Percentiles rank a stretch among this genome's conserved stretches.
Evolutionary conservation across 805 yeast genomes (phyloP).

Genomic region (Saturnispora besseyi): DNA sequence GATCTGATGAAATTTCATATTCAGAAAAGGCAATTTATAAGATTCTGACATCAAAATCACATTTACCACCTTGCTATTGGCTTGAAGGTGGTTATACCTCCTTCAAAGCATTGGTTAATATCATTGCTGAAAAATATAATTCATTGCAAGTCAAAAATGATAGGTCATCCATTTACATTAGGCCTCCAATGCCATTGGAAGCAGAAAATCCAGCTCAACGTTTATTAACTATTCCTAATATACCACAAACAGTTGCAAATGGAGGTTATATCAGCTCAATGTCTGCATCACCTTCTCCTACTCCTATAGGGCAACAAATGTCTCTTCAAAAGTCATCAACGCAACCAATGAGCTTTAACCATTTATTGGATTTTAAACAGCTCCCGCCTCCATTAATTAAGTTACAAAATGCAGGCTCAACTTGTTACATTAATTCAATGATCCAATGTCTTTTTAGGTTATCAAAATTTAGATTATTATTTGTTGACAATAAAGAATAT

Average conservation of each 20-base stretch:
- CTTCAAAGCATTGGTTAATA: slow-evolving; percentile 1
- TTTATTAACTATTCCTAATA: not conserved
- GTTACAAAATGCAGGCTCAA: slow-evolving; percentile 56
- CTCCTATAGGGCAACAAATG: not conserved
- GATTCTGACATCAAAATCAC: not conserved
- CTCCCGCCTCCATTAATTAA: slow-evolving; percentile 27
- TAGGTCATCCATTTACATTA: not conserved
- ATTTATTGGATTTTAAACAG: not conserved
- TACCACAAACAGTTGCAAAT: slow-evolving; percentile 22
- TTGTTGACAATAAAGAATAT: slow-evolving; percentile 30
- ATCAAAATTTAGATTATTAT: slow-evolving; percentile 38
- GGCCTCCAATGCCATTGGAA: not conserved
- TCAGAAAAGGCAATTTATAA: slow-evolving; percentile 6
- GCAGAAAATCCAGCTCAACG: not conserved
- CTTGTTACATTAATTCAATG: slow-evolving; percentile 71
- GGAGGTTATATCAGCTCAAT: slow-evolving; percentile 14
- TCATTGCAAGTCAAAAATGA: not conserved
- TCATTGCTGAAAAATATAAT: not conserved
- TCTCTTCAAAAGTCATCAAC: not conserved
- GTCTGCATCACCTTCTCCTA: not conserved
- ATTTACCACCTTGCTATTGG: slow-evolving; percentile 9
- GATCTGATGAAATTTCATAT: slow-evolving; percentile 1
- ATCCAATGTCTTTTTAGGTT: slow-evolving; percentile 61
- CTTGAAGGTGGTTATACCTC: slow-evolving; percentile 32
- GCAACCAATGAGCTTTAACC: not conserved